Base-by-base conservation (phyloP, 2,329 filamentous ascomycete genomes). In the Curvularia eragrostidis region DNA sequence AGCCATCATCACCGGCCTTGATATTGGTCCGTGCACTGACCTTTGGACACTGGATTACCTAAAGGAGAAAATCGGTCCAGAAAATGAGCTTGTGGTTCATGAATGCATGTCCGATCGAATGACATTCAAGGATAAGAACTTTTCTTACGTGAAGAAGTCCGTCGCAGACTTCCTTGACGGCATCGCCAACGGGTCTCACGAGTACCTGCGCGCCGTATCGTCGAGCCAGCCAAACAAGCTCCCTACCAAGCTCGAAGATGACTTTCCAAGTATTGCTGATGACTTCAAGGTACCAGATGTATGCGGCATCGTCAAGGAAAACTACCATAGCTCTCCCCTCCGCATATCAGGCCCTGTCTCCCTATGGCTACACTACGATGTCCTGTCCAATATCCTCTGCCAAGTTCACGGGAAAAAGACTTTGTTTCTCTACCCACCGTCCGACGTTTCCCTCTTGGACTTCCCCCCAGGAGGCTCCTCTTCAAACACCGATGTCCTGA, bases 301-400 rank as follows among this genome's bases (percentile, higher is more conserved):
- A 4, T 65, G 64, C 23, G 46, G 58, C 5, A 15, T 52, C 13
- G 86, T 91, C 3, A 57, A 56, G 5, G 79, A 87, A n/a, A 86
- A 87, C 60, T 76, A 85, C 3, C 92, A 96, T 72, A 94, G 89
- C 73, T 93, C 91, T 2, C 88, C 93, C 0, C 78, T 96, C 23
- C 85, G 92, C 19, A 87, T 96, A 58, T 94, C 90, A 3, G 91
- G 91, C 0, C 86, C 86, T 1, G 90, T 94, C 10, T 89, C 88
- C 39, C 91, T 97, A 85, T 97, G 93, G 93, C 81, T 96, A 30
- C 91, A 96, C 76, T 96, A 95, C 79, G 91, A 96, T 77, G 91
- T 95, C 15, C 93, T 96, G 84, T 91, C 91, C 48, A 97, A 96
- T 68, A 82, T 96, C 3, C 89, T 95, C 59, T 92, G 89, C 68